phyloP scores from a whole-genome alignment of 441 rosid species.

The Euphorbia schlechtendalii region DNA sequence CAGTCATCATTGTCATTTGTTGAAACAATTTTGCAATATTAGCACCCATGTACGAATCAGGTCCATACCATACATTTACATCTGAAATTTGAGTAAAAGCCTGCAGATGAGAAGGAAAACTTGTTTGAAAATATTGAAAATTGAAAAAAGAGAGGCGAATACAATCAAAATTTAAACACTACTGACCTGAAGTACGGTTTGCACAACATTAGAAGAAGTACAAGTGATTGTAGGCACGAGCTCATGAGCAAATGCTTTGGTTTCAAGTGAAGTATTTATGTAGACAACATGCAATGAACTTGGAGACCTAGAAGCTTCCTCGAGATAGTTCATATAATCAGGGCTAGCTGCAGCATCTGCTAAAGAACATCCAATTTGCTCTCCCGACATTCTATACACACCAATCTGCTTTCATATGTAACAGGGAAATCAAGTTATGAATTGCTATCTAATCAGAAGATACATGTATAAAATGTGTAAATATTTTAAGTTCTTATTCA shows the following conservation, averaged over 20 bases:
- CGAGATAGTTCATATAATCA: conserved; percentile 71
- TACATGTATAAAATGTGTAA: neutral
- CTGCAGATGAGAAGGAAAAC: conserved; percentile 28
- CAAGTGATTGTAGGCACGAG: conserved; percentile 95
- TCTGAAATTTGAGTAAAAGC: conserved; percentile 82
- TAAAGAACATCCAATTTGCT: conserved; percentile 84
- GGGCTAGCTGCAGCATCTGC: conserved; percentile 95
- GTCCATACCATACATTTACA: conserved; percentile 80
- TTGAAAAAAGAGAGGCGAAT: neutral
- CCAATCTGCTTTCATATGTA: conserved; percentile 52
- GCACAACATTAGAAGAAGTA: conserved; percentile 93
- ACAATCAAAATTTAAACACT: neutral
- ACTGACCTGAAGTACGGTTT: conserved; percentile 83
- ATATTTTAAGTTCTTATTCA: neutral
- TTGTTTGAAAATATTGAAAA: neutral
- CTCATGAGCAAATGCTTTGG: conserved; percentile 93
- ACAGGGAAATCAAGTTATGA: conserved; percentile 14
- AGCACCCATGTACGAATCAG: conserved; percentile 99
- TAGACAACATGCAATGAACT: conserved; percentile 86
- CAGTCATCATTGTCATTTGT: conserved; percentile 78
- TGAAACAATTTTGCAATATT: conserved; percentile 75
- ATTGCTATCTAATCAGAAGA: conserved; percentile 1
- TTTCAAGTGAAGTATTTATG: conserved; percentile 89
- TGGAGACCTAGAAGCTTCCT: conserved; percentile 50
- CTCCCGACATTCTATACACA: conserved; percentile 89